A percentile compares a stretch with the other conserved stretches of the same genome.
phyloP scores from a whole-genome alignment of 2,329 filamentous ascomycete species.

The Orbilia javanica region DNA sequence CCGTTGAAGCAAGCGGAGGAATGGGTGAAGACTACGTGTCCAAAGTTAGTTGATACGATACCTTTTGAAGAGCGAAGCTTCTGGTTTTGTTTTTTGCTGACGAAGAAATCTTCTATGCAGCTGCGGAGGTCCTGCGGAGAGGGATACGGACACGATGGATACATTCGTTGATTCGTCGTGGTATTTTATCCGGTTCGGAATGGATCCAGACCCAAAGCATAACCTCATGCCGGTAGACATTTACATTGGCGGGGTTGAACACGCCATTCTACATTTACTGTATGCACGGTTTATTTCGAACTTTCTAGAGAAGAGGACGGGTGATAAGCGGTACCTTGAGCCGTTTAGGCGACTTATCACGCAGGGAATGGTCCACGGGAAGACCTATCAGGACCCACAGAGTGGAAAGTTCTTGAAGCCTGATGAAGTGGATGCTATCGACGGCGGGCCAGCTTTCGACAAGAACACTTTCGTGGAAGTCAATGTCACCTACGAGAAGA shows the following conservation, averaged over 20 bases:
- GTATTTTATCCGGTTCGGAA: constrained; percentile 87
- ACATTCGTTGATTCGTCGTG: constrained; percentile 96
- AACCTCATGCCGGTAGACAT: constrained; percentile 79
- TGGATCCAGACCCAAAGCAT: constrained; percentile 74
- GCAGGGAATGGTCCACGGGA: constrained; percentile 93
- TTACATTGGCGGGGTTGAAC: constrained; percentile 91
- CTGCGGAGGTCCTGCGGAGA: constrained; percentile 77
- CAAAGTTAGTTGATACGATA: constrained; percentile 66
- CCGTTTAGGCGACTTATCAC: constrained; percentile 86
- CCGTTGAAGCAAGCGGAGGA: constrained; percentile 78
- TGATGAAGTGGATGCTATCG: constrained; percentile 76
- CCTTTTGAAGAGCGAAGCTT: not conserved
- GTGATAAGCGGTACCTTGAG: constrained; percentile 69
- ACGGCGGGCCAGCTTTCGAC: constrained; percentile 70
- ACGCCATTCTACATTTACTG: constrained; percentile 88
- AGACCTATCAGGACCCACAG: constrained; percentile 80
- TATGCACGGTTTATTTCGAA: constrained; percentile 94
- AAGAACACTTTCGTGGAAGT: constrained; percentile 72
- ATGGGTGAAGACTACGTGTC: constrained; percentile 82
- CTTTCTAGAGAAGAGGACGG: constrained; percentile 74
- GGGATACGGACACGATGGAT: constrained; percentile 95
- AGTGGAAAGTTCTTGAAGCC: constrained; percentile 83
- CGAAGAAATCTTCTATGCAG: constrained; percentile 26
- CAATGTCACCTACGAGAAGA: constrained; percentile 77
- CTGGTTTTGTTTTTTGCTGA: constrained; percentile 2